Conservation (phyloP, 495 filamentous ascomycete species). For the Hypoxylon fragiforme region DNA sequence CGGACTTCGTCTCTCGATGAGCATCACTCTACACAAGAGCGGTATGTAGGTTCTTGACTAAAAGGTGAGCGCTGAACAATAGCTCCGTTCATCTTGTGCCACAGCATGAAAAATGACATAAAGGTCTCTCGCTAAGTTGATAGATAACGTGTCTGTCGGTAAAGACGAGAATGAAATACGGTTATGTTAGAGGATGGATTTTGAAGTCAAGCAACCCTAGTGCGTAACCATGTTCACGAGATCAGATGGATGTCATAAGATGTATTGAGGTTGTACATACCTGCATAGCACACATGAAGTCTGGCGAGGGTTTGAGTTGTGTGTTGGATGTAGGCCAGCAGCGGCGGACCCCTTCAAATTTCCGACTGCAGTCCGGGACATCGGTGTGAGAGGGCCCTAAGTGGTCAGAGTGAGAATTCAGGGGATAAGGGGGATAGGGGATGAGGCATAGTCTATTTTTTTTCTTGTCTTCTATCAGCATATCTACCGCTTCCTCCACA, state of each 20-base stretch:
- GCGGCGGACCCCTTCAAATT: conserved; percentile 27
- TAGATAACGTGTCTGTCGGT: conserved; percentile 17
- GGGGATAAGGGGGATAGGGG: conserved; percentile 8
- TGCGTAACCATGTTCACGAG: conserved; percentile 17
- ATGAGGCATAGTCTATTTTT: background rate
- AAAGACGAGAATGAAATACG: conserved; percentile 15
- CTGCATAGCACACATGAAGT: background rate
- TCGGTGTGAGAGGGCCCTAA: conserved; percentile 11
- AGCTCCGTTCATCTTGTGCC: conserved; percentile 3
- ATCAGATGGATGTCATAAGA: conserved; percentile 35
- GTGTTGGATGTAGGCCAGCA: conserved; percentile 5
- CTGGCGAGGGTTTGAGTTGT: background rate
- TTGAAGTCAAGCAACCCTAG: conserved; percentile 17
- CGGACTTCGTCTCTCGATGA: conserved; percentile 4
- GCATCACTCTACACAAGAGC: background rate
- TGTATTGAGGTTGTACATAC: conserved; percentile 6
- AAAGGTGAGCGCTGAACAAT: background rate
- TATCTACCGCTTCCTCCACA: background rate
- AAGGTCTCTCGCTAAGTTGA: conserved; percentile 8
- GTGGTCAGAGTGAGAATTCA: conserved; percentile 6
- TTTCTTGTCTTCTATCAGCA: conserved; percentile 6
- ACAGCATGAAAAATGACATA: conserved; percentile 22
- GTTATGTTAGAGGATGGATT: background rate
- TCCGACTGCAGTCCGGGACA: conserved; percentile 19
- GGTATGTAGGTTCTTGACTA: no score